Evolutionary conservation across 2,329 filamentous ascomycete species (phyloP), one percentile per base, ranked within the genome.

Genomic region (Venturiaceae sp.): DNA sequence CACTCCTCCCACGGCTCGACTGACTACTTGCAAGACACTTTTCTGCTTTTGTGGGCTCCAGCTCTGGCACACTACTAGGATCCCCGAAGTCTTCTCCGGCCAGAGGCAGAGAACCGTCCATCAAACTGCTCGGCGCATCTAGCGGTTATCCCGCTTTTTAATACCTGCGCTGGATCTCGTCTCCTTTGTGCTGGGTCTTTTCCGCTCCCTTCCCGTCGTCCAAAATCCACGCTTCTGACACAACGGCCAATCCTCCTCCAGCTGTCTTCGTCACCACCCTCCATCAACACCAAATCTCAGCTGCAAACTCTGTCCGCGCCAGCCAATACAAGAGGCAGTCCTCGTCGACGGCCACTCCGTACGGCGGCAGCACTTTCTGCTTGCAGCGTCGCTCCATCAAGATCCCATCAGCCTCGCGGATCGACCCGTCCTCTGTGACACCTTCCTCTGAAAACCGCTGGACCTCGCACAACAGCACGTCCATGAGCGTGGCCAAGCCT

Each of bases 361-460:
- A 37, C 52, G n/a, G 32, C 34, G 30, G 30, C 21, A 23, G 28
- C 23, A 6, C 19, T 30, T 53, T 53, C 34, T 23, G 14, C 7
- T 36, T 28, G 5, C 32, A 28, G 16, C 13, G 5, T 53, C 52
- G 21, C 32, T 21, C 11, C 34, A 36, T 53, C 52, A 2, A 16
- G 52, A 23, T 53, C 3, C 11, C 41, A 52, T 57, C 58, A 57
- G 44, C 53, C 53, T 57, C 58, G 39, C 54, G 53, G 53, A 30
- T 58, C 59, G 33, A 54, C 47, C 55, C 56, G 46, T 39, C 54
- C 41, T 57, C 60, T 58, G 58, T 57, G 39, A 13, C 41, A 62
- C 60, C 57, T 59, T 58, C 61, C 55, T 30, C 21, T 46, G 23
- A 36, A 33, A 32, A 28, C 33, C 28, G 8, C 55, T 52, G 23